Percentiles rank a stretch among this genome's conserved stretches.
Conservation (phyloP, 1,284 basidiomycete genomes). For the Malassezia furfur region DNA sequence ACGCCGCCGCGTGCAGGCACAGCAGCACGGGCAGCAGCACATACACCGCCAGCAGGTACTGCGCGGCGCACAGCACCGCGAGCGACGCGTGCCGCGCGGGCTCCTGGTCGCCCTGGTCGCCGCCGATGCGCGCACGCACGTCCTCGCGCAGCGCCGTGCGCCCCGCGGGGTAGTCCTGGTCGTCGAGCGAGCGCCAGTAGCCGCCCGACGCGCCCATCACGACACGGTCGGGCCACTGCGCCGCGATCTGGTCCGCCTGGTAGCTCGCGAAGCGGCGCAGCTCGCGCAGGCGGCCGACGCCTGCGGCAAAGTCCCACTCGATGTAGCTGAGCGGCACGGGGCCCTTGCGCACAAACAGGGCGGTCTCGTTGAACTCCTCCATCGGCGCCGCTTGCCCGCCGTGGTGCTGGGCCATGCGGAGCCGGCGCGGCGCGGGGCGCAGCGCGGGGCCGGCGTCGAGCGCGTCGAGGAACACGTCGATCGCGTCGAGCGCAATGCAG, state of each 20-base stretch:
- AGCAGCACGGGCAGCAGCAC: slow-evolving; percentile 35
- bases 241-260: slow-evolving; percentile 20
- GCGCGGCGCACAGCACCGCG: slow-evolving; percentile 21
- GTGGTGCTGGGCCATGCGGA: slow-evolving; percentile 1
- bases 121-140: slow-evolving; percentile 19
- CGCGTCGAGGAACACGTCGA: slow-evolving; percentile 5
- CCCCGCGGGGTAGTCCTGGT: slow-evolving; percentile 20
- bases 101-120: slow-evolving; percentile 8
- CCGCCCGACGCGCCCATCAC: slow-evolving; percentile 33
- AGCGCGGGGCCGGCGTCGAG: slow-evolving; percentile 2
- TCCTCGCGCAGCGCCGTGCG: slow-evolving; percentile 24
- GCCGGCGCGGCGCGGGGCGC: slow-evolving; percentile 7
- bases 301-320: slow-evolving; percentile 41
- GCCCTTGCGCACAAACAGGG: slow-evolving; percentile 32
- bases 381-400: not conserved
- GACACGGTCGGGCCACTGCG: slow-evolving; percentile 14
- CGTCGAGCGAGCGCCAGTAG: slow-evolving; percentile 37
- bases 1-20: slow-evolving; percentile 31
- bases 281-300: slow-evolving; percentile 21
- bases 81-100: slow-evolving; percentile 24
- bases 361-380: slow-evolving; percentile 33
- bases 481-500: slow-evolving; percentile 12
- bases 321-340: slow-evolving; percentile 44
- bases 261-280: slow-evolving; percentile 26
- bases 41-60: slow-evolving; percentile 34